These are phyloP conservation scores for Friedmanniomyces simplex DNA, from an alignment of 495 filamentous ascomycete genomes.

Conservation along the genomic window DNA sequence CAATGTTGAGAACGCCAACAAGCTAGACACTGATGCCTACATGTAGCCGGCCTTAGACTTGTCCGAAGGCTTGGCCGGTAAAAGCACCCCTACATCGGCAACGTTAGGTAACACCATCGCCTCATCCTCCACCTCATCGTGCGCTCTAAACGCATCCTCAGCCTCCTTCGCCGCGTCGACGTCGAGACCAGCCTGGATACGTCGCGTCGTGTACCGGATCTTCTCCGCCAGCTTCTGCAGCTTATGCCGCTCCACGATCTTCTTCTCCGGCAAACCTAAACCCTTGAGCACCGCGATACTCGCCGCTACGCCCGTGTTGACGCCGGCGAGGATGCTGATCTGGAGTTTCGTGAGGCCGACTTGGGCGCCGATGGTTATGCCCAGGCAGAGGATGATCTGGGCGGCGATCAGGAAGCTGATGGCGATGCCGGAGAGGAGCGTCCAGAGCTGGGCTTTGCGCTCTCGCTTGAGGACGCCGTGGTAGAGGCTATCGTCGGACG, in stretches of 20 bases:
- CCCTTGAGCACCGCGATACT: slow-evolving; percentile 1
- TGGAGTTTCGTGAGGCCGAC: neutral
- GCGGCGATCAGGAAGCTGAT: neutral
- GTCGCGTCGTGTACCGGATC: slow-evolving; percentile 2
- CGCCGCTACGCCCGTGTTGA: slow-evolving; percentile 9
- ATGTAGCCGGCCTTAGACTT: too few species aligned
- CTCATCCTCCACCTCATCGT: slow-evolving; percentile 9
- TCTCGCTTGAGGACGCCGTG: neutral
- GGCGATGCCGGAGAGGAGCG: neutral
- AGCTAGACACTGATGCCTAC: too few species aligned
- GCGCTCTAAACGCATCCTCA: neutral
- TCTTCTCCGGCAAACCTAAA: slow-evolving; percentile 11
- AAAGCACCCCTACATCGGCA: neutral
- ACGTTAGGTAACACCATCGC: neutral
- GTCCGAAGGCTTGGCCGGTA: neutral
- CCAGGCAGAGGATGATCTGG: slow-evolving; percentile 6
- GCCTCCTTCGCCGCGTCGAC: slow-evolving; percentile 4
- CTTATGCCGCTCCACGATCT: slow-evolving; percentile 5
- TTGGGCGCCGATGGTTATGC: slow-evolving; percentile 7
- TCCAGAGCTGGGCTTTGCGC: neutral
- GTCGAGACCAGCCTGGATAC: neutral
- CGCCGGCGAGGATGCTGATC: slow-evolving; percentile 1
- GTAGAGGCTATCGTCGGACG: slow-evolving; percentile 2
- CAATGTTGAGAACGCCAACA: too few species aligned
- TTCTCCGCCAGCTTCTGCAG: slow-evolving; percentile 2